Conservation (phyloP, 2,329 filamentous ascomycete species). For the Fusarium chuoi region DNA sequence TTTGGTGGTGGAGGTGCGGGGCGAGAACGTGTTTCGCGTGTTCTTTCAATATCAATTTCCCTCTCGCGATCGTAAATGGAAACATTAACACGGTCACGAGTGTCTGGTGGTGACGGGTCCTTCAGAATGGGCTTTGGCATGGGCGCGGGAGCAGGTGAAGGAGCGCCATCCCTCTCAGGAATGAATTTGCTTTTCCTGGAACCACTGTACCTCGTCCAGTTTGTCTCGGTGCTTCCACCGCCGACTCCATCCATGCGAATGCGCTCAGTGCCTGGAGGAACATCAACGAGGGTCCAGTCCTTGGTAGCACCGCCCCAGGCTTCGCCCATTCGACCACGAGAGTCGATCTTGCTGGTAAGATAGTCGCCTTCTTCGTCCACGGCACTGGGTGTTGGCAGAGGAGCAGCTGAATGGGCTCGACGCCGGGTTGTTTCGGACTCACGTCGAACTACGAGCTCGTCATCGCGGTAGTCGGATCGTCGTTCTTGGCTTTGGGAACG, state of each 20-base stretch:
- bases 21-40: constrained; percentile 59
- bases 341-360: constrained; percentile 64
- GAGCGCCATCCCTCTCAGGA: constrained; percentile 69
- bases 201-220: constrained; percentile 83
- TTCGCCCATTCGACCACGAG: constrained; percentile 75
- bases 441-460: constrained; percentile 73
- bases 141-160: constrained; percentile 31
- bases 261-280: constrained; percentile 83
- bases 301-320: constrained; percentile 78
- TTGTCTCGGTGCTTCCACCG: constrained; percentile 79
- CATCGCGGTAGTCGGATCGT: constrained; percentile 61
- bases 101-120: constrained; percentile 44
- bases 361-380: constrained; percentile 72
- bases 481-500: constrained; percentile 55
- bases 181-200: constrained; percentile 79
- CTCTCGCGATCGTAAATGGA: constrained; percentile 59
- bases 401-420: constrained; percentile 63
- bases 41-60: constrained; percentile 65
- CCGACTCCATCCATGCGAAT: constrained; percentile 85
- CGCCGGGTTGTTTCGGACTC: constrained; percentile 62
- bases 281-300: constrained; percentile 84
- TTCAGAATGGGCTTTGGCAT: constrained; percentile 37
- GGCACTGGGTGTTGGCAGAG: constrained; percentile 47
- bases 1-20: constrained; percentile 57
- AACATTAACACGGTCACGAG: constrained; percentile 56